Base-by-base conservation (phyloP, 768 basidiomycete species). In the Chalciporus piperatus region DNA sequence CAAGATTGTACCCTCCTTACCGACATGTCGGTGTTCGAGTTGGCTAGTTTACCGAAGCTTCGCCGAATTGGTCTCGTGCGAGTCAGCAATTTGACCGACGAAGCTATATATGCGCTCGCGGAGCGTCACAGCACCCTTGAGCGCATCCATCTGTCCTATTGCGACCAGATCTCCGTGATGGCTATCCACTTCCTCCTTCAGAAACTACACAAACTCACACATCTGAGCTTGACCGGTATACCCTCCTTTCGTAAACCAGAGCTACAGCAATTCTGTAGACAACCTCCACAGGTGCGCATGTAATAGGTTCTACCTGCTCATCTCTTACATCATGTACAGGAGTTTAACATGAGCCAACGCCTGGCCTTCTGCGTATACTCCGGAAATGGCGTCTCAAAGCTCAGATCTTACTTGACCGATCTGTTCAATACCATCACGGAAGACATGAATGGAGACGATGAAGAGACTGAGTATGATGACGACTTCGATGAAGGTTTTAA, bases 201-300 rank as follows among this genome's bases (percentile, higher is more conserved):
- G 64, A 86, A 87, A 62, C 78, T 98, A n/a, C 84, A 84, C 63
- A 89, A 90, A 59, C 75, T 99, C 27, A 97, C 92, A 1, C 97
- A 99, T 73, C 78, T 99, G 42, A 96, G 93, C 69, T 71, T 99
- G 55, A 98, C 97, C n/a, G 97, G 95, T n/a, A 89, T 99, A 28
- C 85, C 86, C 9, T 84, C 92, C 6, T 98, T 99, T 74, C 82
- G 87, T 45, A 81, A 88, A 60, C 75, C 79, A 27, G 92, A 94
- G 58, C 68, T 97, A 50, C 94, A 98, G 67, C 79, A 82, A 56
- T 98, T 92, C 65, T 97, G 97, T 69, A 81, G 96, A 35, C 78
- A 84, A 35, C 87, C 93, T 19, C 97, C 97, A 13, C 75, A 81
- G 63, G 94, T 96, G 60, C 55, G 83, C 77, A 25, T 28, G 45